These are phyloP conservation scores for Tolypocladium cylindrosporum DNA, from an alignment of 2,329 filamentous ascomycete species.

Conservation along the genomic window DNA sequence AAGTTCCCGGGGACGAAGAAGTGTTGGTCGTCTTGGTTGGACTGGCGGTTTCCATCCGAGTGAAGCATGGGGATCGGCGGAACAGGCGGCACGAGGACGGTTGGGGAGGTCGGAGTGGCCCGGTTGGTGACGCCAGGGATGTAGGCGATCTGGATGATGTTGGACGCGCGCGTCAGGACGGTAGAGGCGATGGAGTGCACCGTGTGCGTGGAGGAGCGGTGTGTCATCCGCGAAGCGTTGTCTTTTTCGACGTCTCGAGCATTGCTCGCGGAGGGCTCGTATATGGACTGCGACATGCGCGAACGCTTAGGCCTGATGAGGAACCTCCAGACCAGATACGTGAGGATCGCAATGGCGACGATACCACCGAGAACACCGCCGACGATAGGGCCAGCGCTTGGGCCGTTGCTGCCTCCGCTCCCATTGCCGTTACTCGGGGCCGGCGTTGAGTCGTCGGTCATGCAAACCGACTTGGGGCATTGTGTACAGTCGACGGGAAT, in stretches of 20 bases:
- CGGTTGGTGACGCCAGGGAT: slow-evolving; percentile 95
- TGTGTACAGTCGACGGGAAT: slow-evolving; percentile 33
- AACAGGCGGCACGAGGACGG: slow-evolving; percentile 77
- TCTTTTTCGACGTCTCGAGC: slow-evolving; percentile 34
- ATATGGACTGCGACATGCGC: slow-evolving; percentile 42
- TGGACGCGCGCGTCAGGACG: slow-evolving; percentile 88
- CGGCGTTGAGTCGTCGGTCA: slow-evolving; percentile 13
- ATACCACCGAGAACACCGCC: slow-evolving; percentile 86
- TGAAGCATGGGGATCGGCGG: slow-evolving; percentile 73
- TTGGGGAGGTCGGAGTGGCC: slow-evolving; percentile 73
- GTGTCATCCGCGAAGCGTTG: slow-evolving; percentile 27
- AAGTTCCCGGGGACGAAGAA: slow-evolving; percentile 90
- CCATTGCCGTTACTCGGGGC: slow-evolving; percentile 7
- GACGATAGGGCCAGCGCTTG: slow-evolving; percentile 76
- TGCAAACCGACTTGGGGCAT: slow-evolving; percentile 39
- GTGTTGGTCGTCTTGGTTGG: slow-evolving; percentile 63
- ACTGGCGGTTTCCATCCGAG: slow-evolving; percentile 34
- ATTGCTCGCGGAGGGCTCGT: slow-evolving; percentile 44
- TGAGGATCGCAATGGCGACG: slow-evolving; percentile 59
- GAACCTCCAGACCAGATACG: slow-evolving; percentile 80
- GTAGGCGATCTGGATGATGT: slow-evolving; percentile 98
- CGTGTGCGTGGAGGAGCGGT: slow-evolving; percentile 72
- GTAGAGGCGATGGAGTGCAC: slow-evolving; percentile 90
- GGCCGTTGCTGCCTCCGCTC: slow-evolving; percentile 27
- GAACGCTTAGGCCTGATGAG: slow-evolving; percentile 72